These are phyloP conservation scores for Rugosomyces carneus DNA, from an alignment of 1,284 basidiomycete species.

Conservation along the genomic window DNA sequence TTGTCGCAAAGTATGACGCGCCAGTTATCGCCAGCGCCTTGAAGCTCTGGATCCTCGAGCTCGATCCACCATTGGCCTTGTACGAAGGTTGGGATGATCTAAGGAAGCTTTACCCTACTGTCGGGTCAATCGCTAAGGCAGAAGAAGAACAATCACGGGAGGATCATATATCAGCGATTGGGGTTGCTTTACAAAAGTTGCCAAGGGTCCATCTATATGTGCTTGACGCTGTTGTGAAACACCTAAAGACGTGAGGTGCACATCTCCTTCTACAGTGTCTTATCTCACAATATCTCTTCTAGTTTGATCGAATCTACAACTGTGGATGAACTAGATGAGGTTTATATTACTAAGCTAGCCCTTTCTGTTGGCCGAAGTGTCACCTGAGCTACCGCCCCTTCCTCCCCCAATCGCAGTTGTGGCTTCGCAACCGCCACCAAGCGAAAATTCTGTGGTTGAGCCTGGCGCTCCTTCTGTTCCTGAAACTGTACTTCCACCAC, in stretches of 20 bases:
- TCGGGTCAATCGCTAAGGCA: constrained; percentile 43
- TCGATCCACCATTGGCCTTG: constrained; percentile 76
- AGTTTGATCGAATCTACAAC: constrained; percentile 70
- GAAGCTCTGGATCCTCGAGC: constrained; percentile 84
- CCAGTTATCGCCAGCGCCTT: constrained; percentile 80
- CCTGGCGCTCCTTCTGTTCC: constrained; percentile 3
- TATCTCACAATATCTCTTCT: not conserved
- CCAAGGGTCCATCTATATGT: constrained; percentile 81
- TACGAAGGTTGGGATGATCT: constrained; percentile 91
- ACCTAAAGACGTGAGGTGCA: constrained; percentile 63
- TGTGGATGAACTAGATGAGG: constrained; percentile 63
- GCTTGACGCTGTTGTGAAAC: constrained; percentile 74
- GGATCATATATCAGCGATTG: constrained; percentile 63
- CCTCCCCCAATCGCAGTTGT: constrained; percentile 17
- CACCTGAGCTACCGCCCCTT: constrained; percentile 34
- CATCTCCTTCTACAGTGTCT: not conserved
- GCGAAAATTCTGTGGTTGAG: constrained; percentile 15
- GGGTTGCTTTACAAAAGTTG: constrained; percentile 62
- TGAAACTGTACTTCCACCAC: constrained; percentile 4
- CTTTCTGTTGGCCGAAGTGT: constrained; percentile 81
- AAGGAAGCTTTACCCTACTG: constrained; percentile 74
- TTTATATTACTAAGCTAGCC: constrained; percentile 83
- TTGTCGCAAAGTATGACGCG: constrained; percentile 74
- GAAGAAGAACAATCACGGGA: constrained; percentile 51
- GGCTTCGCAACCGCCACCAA: constrained; percentile 24